Conservation (phyloP, 768 basidiomycete genomes). For the Boletus vermiculosoides region DNA sequence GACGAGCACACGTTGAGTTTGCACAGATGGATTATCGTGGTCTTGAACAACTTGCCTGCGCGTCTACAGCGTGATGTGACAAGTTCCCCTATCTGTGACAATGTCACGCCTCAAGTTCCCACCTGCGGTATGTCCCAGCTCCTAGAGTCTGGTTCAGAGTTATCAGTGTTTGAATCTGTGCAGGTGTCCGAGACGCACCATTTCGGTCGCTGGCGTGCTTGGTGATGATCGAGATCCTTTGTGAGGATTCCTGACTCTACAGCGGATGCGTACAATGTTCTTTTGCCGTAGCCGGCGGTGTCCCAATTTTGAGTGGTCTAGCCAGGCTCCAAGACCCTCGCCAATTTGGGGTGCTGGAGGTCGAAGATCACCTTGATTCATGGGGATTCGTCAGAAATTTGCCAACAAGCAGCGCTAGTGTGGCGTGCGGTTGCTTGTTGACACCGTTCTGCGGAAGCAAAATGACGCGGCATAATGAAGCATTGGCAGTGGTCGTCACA, state of each 20-base stretch:
- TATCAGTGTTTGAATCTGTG: constrained; percentile 1
- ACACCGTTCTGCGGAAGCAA: constrained; percentile 18
- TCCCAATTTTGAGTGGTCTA: constrained; percentile 15
- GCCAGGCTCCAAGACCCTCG: not conserved
- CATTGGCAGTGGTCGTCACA: constrained; percentile 15
- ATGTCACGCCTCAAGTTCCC: constrained; percentile 19
- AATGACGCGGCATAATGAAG: constrained; percentile 5
- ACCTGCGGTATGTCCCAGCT: constrained; percentile 4
- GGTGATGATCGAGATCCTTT: not conserved
- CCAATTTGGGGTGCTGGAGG: not conserved
- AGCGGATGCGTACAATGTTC: not conserved
- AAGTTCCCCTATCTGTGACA: constrained; percentile 28
- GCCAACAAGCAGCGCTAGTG: not conserved
- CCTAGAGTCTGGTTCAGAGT: not conserved
- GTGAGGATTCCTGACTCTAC: not conserved
- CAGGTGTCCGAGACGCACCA: constrained; percentile 6
- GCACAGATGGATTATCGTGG: constrained; percentile 26
- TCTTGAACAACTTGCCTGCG: constrained; percentile 33
- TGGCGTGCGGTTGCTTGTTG: not conserved
- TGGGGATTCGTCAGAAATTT: not conserved
- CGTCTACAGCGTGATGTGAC: constrained; percentile 27
- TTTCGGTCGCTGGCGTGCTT: not conserved
- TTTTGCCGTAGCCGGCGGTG: constrained; percentile 5
- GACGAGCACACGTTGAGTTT: constrained; percentile 31
- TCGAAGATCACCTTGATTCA: constrained; percentile 6